Conservation (phyloP, 805 yeast genomes). For the Diddensiella transvaalensis region DNA sequence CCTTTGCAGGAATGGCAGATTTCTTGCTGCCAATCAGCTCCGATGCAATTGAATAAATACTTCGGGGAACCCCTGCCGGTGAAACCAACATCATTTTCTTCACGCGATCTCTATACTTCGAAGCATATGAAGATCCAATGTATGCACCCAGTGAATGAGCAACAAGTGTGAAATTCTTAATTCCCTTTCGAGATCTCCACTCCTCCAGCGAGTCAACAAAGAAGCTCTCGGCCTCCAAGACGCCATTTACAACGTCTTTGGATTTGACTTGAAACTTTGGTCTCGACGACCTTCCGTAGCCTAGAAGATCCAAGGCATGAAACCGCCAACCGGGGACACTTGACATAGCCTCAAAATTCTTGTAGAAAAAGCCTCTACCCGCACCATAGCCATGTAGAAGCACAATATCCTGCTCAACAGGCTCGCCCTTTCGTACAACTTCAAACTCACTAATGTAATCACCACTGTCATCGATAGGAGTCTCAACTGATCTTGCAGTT, state of each 20-base stretch:
- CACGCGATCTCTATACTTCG: conserved; percentile 58
- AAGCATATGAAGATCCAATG: conserved; percentile 63
- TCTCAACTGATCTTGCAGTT: conserved; percentile 33
- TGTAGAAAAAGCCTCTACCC: conserved; percentile 74
- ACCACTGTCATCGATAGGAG: conserved; percentile 45
- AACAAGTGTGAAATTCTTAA: conserved; percentile 52
- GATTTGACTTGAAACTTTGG: conserved; percentile 50
- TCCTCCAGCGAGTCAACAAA: conserved; percentile 60
- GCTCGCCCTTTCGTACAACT: conserved; percentile 34
- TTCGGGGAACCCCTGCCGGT: conserved; percentile 76
- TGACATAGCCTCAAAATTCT: conserved; percentile 56
- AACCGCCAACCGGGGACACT: conserved; percentile 53
- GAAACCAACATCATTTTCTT: conserved; percentile 69
- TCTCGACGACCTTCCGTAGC: conserved; percentile 81
- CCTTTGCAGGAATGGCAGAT: conserved; percentile 13
- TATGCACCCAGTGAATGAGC: conserved; percentile 97
- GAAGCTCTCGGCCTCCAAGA: conserved; percentile 54
- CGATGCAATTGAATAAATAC: conserved; percentile 35
- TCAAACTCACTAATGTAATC: conserved; percentile 73
- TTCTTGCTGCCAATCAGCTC: conserved; percentile 13
- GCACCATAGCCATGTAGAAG: conserved; percentile 94
- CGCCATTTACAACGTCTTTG: conserved; percentile 27
- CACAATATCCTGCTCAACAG: conserved; percentile 45
- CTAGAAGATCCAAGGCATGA: conserved; percentile 84
- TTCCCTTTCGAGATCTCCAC: conserved; percentile 56